Evolutionary conservation across 148 eudicot species (phyloP), one percentile per base, ranked within the genome.

Genomic region (Agrostemma githago): DNA sequence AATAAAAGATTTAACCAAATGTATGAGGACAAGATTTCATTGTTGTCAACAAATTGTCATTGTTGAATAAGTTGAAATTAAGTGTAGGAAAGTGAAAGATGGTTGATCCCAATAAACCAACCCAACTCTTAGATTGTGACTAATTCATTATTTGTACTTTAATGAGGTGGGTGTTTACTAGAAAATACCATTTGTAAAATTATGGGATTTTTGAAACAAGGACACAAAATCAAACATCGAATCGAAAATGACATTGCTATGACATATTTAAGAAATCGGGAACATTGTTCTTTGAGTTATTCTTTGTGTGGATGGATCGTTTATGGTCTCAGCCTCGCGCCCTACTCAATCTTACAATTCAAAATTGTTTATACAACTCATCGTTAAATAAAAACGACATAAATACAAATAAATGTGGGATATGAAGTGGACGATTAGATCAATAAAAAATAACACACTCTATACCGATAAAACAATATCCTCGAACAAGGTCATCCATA

Each of bases 61-160:
- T 44, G 38, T 8, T 58, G 48, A 56, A 66, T 72, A 70, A 79
- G 34, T 74, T 61, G 62, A 74, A 76, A 69, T 9, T 41, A 69
- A 68, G 76, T 5, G 16, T 43, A 68, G 11, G 78, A 79, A 53
- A 79, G 51, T 43, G 71, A 74, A 79, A 79, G 74, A 73, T 58
- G 71, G 0, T 61, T 66, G 81, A 66, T 39, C 44, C 21, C 73
- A 73, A 72, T 70, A 62, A 63, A 63, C 19, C 73, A 71, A 72
- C 41, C 42, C 48, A 54, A 39, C 58, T 41, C 54, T 2, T 19
- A 72, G 76, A 74, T 53, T 74, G 74, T 70, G 78, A 79, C 82
- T 43, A 61, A 6, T 67, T 53, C 53, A 40, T 74, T 63, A 54
- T 79, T 68, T 74, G 77, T 74, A 72, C 74, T 58, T 51, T 3